Evolutionary conservation across 176 grass and related monocot genomes (phyloP), one percentile per base, ranked within the genome.

Genomic region (Carex myosuroides): DNA sequence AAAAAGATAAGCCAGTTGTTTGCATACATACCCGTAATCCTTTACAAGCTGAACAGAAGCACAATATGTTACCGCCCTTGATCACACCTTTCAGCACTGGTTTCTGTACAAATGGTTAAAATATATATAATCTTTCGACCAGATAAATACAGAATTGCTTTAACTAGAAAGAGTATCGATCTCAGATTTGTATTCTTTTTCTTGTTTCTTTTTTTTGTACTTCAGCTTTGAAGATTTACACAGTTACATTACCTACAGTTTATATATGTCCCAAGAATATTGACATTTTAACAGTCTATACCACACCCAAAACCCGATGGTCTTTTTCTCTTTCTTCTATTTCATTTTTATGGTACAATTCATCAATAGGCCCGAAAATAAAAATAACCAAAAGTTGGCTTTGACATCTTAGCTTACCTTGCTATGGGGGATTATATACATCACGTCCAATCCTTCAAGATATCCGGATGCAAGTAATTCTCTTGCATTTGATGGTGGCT

Each of bases 1-100:
- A 78, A 50, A 78, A 24, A 46, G 10, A 33, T 52, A 78, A 57
- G 26, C 52, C 52, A 57, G 14, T 57, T 56, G 13, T 77, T 57
- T 9, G 21, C 73, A 56, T 56, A 88, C 88, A 61, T 86, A 94
- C 92, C 92, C 82, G 89, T 79, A 79, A 88, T 18, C 92, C 92
- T 79, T 87, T 68, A 88, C 90, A 94, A 20, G 71, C 81, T 5
- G 39, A 48, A 83, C 90, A 94, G 86, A 88, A 92, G 86, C 90
- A 94, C 41, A 60, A 54, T 70, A 94, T 92, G 86, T 86, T 88
- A 83, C 86, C 87, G 10, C 88, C 90, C 62, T 86, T 85, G 74
- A 94, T 87, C 77, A 90, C 86, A 55, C 92, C 90, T 85, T 92
- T 88, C 16, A 94, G 86, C 81, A 88, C 88, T 84, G 88, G 3